A percentile compares a stretch with the other conserved stretches of the same genome.
phyloP scores from a whole-genome alignment of 371 early-diverging fungal species.

The Apophysomyces trapeziformis region DNA sequence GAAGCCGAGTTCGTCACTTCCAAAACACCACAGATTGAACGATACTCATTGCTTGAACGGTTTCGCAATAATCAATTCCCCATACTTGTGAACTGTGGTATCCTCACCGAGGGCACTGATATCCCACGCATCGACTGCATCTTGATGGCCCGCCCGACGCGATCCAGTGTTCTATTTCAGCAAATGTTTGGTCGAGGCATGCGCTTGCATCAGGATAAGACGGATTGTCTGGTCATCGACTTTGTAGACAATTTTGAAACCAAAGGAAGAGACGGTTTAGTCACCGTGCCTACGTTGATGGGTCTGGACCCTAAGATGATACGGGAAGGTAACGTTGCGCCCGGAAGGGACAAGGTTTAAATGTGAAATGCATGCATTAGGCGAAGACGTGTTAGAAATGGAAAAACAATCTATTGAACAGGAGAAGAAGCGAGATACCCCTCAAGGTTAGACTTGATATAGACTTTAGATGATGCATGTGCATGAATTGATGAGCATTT shows the following conservation, averaged over 20 bases:
- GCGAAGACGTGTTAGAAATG: slow-evolving; percentile 23
- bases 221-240: slow-evolving; percentile 85
- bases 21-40: slow-evolving; percentile 53
- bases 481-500: too few species aligned
- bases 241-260: slow-evolving; percentile 73
- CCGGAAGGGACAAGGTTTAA: too few species aligned
- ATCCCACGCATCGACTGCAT: slow-evolving; percentile 90
- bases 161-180: slow-evolving; percentile 79
- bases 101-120: slow-evolving; percentile 87
- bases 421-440: background rate
- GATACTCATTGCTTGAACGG: slow-evolving; percentile 58
- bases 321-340: slow-evolving; percentile 26
- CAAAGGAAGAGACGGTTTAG: slow-evolving; percentile 42
- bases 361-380: slow-evolving; percentile 11
- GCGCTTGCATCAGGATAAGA: slow-evolving; percentile 69
- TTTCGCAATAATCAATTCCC: slow-evolving; percentile 75
- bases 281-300: slow-evolving; percentile 71
- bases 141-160: slow-evolving; percentile 88
- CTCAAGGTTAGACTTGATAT: background rate
- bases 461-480: too few species aligned
- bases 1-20: slow-evolving; percentile 70
- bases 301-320: slow-evolving; percentile 62
- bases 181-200: slow-evolving; percentile 97
- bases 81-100: slow-evolving; percentile 90
- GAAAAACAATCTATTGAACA: slow-evolving; percentile 15